Percentiles rank a stretch among this genome's conserved stretches.
Evolutionary conservation across 441 rosid genomes (phyloP).

Genomic region (Adansonia gregorii): DNA sequence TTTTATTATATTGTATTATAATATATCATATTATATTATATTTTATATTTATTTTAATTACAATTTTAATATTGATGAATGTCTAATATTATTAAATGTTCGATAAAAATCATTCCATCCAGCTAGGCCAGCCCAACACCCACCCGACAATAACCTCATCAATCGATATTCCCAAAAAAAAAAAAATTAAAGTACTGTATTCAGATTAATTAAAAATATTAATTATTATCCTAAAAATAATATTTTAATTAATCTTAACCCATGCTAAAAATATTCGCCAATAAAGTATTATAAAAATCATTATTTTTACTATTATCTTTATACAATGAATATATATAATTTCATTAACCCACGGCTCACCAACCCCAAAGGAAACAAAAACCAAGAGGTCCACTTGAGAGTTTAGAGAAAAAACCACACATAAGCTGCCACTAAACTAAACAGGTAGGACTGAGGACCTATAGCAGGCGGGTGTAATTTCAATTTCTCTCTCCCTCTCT

Average conservation of each 20-base stretch:
- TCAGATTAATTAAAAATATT: too few species aligned
- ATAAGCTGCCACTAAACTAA: background rate
- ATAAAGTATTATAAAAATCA: background rate
- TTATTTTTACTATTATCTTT: background rate
- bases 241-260: too few species aligned
- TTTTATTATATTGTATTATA: too few species aligned
- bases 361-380: background rate
- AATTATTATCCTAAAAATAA: too few species aligned
- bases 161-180: background rate
- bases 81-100: too few species aligned
- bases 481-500: too few species aligned
- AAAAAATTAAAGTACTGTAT: too few species aligned
- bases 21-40: too few species aligned
- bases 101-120: conserved; percentile 5
- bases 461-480: background rate
- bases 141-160: background rate
- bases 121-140: background rate
- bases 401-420: background rate
- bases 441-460: background rate
- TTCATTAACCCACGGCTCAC: background rate
- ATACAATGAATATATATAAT: background rate
- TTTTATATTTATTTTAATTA: too few species aligned
- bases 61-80: too few species aligned
- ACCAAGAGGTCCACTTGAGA: background rate
- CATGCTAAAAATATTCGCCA: background rate